Evolutionary conservation across 345 rosid genomes (phyloP).

Genomic region (Streptanthus diversifolius): DNA sequence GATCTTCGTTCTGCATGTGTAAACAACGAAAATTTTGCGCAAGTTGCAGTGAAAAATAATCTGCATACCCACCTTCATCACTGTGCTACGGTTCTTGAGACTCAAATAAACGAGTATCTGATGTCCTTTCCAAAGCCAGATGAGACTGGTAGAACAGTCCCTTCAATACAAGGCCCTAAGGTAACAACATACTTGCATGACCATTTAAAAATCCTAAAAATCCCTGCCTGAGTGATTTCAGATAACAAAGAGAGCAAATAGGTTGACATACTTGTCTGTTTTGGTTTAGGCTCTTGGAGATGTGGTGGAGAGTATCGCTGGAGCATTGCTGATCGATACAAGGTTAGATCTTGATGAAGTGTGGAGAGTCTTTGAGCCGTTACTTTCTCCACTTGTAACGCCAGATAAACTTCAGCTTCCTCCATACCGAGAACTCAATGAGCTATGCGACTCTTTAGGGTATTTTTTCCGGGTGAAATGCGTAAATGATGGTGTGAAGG

Average conservation of each 20-base stretch:
- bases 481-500: constrained; percentile 45
- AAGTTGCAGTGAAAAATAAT: constrained; percentile 52
- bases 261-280: neutral
- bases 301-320: constrained; percentile 79
- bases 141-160: constrained; percentile 37
- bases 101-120: constrained; percentile 58
- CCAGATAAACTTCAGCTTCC: constrained; percentile 78
- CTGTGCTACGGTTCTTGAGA: constrained; percentile 41
- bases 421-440: constrained; percentile 64
- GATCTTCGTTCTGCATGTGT: constrained; percentile 88
- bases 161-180: constrained; percentile 69
- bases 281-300: constrained; percentile 82
- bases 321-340: constrained; percentile 77
- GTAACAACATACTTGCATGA: constrained; percentile 32
- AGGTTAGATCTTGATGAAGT: constrained; percentile 64
- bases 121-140: constrained; percentile 40
- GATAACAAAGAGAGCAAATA: neutral
- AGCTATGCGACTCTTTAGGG: constrained; percentile 76
- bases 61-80: constrained; percentile 64
- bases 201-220: neutral
- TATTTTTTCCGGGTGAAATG: constrained; percentile 52
- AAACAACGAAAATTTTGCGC: constrained; percentile 79
- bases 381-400: constrained; percentile 76
- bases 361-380: constrained; percentile 71
- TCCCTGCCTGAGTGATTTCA: neutral